Base-by-base conservation (phyloP, 108 stramenopile genomes). In the Nitzschia palea region DNA sequence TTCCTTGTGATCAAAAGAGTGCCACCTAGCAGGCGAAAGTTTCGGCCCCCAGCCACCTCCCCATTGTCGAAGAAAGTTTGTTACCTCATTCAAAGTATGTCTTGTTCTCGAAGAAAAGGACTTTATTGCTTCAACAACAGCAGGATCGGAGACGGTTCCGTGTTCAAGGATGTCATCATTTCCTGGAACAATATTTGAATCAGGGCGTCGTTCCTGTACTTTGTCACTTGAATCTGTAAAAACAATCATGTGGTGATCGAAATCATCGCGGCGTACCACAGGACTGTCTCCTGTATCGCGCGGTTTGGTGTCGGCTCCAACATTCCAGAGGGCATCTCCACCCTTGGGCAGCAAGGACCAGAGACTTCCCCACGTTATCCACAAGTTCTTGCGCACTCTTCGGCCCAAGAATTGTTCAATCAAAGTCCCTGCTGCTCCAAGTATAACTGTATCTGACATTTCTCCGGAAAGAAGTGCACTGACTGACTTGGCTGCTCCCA, bases 281-380 rank as follows among this genome's bases (percentile, higher is more conserved):
- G 27, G 31, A 17, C 18, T 30, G 1, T 53, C 65, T 25, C 32
- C 17, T 15, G 18, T 29, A 33, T 56, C 44, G 27, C 15, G 29
- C 3, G 42, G 23, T n/a, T 17, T 17, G 20, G 88, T 44, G 62
- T 90, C 89, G 22, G 74, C 75, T 29, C 85, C 85, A n/a, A 64
- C 58, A 15, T 77, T 87, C 94, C 94, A 95, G 4, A 95, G 61
- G 9, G 63, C 68, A 68, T 91, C 78, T 26, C 94, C 91, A 17
- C 94, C 94, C 63, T 93, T 95, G 10, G 90, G 87, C n/a, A 95
- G 58, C 85, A 95, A 84, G 22, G 80, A 70, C 74, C 80, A 93
- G 6, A 95, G 62, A 25, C 68, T 70, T 2, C 94, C 94, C 90
- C 91, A 91, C 0, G 86, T 80, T 15, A 42, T 64, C 80, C 79